Percentiles rank a stretch among this genome's conserved stretches.
Conservation (phyloP, 75 land plant genomes). For the Picea glauca region DNA sequence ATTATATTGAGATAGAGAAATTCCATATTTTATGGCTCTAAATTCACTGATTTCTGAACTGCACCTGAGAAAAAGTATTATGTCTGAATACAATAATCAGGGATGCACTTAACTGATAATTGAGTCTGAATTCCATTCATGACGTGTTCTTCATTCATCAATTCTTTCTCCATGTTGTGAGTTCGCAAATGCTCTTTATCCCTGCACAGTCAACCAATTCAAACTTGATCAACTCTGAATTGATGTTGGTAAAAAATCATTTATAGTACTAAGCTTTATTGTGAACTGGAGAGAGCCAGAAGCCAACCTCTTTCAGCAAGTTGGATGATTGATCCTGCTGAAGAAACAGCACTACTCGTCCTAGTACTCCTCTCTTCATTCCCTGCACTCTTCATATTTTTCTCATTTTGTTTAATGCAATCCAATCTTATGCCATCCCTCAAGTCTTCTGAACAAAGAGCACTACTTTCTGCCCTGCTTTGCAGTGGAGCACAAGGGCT, state of each 20-base stretch:
- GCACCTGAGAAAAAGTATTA: too few relatives aligned
- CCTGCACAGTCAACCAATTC: conserved; percentile 1
- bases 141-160: too few relatives aligned
- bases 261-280: background rate
- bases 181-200: background rate
- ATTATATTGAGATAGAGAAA: too few relatives aligned
- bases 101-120: background rate
- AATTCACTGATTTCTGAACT: too few relatives aligned
- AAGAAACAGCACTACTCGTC: background rate
- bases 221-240: background rate
- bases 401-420: background rate
- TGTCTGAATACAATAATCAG: background rate
- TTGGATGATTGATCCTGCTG: background rate
- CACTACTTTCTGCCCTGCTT: background rate
- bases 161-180: background rate
- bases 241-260: background rate
- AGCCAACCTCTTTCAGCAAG: conserved; percentile 4
- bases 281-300: background rate
- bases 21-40: too few relatives aligned
- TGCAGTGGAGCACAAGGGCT: background rate
- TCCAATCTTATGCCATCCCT: background rate
- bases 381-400: background rate
- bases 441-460: background rate
- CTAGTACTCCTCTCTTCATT: background rate
- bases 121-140: background rate